Evolutionary conservation across 2,329 filamentous ascomycete species (phyloP).

Genomic region (Pseudodiploospora longispora): DNA sequence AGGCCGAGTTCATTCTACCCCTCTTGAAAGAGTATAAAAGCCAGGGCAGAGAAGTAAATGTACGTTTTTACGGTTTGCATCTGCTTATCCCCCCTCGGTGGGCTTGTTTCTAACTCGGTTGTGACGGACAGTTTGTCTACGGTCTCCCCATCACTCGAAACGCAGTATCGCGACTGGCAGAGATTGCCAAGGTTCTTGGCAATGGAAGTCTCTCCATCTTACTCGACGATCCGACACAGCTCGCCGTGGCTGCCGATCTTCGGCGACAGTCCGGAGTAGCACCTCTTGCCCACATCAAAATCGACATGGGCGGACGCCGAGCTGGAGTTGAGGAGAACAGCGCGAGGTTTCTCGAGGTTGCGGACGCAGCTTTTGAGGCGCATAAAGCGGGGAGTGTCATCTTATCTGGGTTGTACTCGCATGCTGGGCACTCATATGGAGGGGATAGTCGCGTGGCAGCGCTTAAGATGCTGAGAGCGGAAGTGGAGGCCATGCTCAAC

Average conservation of each 20-base stretch:
- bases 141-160: conserved; percentile 61
- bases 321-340: conserved; percentile 53
- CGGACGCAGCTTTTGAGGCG: conserved; percentile 26
- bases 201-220: conserved; percentile 53
- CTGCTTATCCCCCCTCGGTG: too few species aligned
- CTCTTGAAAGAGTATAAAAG: conserved; percentile 50
- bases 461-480: conserved; percentile 20
- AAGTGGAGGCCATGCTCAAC: conserved; percentile 20
- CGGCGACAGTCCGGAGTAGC: conserved; percentile 34
- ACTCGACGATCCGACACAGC: conserved; percentile 59
- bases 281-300: conserved; percentile 59
- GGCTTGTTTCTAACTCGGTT: neutral
- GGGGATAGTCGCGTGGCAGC: conserved; percentile 23
- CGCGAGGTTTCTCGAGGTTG: conserved; percentile 39
- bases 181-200: conserved; percentile 48
- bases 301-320: conserved; percentile 65
- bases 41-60: conserved; percentile 49
- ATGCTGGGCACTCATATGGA: conserved; percentile 65
- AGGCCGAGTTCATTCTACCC: conserved; percentile 59
- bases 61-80: conserved; percentile 24
- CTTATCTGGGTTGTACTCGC: conserved; percentile 62
- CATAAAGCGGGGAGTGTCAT: conserved; percentile 20
- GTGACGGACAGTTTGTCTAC: conserved; percentile 51
- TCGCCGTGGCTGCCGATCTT: conserved; percentile 38
- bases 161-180: conserved; percentile 49